Percentiles rank a stretch among this genome's conserved stretches.
Conservation (phyloP, 805 yeast genomes). For the Schwanniomyces vanrijiae region DNA sequence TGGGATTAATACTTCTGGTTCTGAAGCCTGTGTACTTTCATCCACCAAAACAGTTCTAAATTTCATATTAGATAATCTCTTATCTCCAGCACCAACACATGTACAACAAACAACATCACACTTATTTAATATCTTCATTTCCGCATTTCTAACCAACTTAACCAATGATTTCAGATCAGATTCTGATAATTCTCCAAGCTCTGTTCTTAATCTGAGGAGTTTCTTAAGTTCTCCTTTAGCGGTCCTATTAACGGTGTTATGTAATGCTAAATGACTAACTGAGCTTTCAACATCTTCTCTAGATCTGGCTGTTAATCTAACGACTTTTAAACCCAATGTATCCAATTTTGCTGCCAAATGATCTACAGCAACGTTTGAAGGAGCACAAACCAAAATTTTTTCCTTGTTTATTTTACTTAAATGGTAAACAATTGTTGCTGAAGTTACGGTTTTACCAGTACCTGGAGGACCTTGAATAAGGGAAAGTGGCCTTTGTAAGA, state of each 20-base stretch:
- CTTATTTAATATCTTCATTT: constrained; percentile 46
- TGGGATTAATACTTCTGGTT: constrained; percentile 89
- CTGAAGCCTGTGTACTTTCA: constrained; percentile 92
- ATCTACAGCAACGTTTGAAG: constrained; percentile 94
- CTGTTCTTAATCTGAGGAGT: constrained; percentile 56
- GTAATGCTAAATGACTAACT: constrained; percentile 58
- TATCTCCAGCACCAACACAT: constrained; percentile 90
- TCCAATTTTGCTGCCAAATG: constrained; percentile 77
- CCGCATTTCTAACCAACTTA: constrained; percentile 46
- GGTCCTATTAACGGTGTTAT: constrained; percentile 45
- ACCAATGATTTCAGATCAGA: constrained; percentile 50
- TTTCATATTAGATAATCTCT: constrained; percentile 49
- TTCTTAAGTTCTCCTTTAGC: constrained; percentile 61
- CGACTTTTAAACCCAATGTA: constrained; percentile 71
- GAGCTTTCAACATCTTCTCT: constrained; percentile 79
- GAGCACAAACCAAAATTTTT: constrained; percentile 85
- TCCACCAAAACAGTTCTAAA: constrained; percentile 85
- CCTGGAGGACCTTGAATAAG: constrained; percentile 84
- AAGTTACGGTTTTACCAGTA: constrained; percentile 93
- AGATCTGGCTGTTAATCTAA: constrained; percentile 71
- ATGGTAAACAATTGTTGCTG: constrained; percentile 84
- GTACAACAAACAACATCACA: constrained; percentile 88
- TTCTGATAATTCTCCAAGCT: constrained; percentile 65
- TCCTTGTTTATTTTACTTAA: constrained; percentile 60
- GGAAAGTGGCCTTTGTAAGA: constrained; percentile 68